Base-by-base conservation (phyloP, 768 basidiomycete genomes). In the Rubroboletus satanas region DNA sequence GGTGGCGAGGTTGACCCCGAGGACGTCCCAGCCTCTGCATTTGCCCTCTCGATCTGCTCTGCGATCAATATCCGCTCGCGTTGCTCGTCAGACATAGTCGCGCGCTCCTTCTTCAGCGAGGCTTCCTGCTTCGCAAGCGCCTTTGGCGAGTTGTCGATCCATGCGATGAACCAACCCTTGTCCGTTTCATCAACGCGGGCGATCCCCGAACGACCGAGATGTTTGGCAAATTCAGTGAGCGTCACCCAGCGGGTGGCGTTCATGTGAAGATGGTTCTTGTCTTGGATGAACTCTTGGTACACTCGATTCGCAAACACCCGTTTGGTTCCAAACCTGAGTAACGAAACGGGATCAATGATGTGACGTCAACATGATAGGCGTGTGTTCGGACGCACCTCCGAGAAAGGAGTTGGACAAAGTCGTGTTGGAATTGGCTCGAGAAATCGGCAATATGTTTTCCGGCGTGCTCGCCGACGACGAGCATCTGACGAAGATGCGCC, bases 231-330 rank as follows among this genome's bases (percentile, higher is more conserved):
- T 70, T 96, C 96, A n/a, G 92, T 91, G 65, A 98, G 80, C 12
- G 97, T 97, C 29, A 98, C 92, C 94, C 96, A 99, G 46, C 92
- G 86, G 14, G 97, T 98, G 7, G 95, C 75, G 73, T 99, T 99
- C 97, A 99, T 99, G 76, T 99, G 97, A 31, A 97, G 76, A 71
- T 98, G 97, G 43, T 75, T 68, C 74, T 94, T 95, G 74, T 98
- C 95, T 53, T 88, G 80, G 61, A 99, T 99, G 73, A 92, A 96
- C 70, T 98, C 97, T 72, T 99, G 95, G 63, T 99, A 99, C 14
- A 98, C 96, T 45, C 83, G 85, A 67, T 99, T 99, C 28, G 93
- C 93, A 60, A 86, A 82, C 33, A 98, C 93, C 45, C 97, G 88
- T 70, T 98, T 96, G 4, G 97, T 98, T 11, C 91, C 90, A 70